These are phyloP conservation scores for Nissolia schottii DNA, from an alignment of 306 rosid species.

Conservation along the genomic window DNA sequence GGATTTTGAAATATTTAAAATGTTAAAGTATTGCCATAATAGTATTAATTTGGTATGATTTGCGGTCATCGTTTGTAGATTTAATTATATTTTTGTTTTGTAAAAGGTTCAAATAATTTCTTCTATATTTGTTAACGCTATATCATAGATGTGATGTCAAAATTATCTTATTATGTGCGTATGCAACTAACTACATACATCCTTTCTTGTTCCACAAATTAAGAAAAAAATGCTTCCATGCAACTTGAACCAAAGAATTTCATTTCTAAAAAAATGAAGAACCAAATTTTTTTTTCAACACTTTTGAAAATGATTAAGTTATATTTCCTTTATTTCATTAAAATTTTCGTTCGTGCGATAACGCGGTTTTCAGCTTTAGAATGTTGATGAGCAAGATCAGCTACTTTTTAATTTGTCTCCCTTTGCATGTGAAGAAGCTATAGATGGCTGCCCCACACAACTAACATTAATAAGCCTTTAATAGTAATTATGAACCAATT, in stretches of 20 bases:
- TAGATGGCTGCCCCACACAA: conserved; percentile 26
- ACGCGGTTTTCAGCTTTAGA: conserved; percentile 59
- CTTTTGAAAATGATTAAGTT: conserved; percentile 1
- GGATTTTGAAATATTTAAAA: neutral
- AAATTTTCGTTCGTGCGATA: conserved; percentile 39
- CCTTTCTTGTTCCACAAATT: neutral
- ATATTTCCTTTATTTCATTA: neutral
- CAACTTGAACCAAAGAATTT: neutral
- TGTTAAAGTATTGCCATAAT: neutral
- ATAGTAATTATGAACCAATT: neutral
- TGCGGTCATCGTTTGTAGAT: too few species aligned
- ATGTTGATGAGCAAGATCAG: conserved; percentile 3
- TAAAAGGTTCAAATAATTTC: too few species aligned
- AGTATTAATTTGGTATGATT: too few species aligned
- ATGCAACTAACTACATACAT: neutral
- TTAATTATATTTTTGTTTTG: neutral
- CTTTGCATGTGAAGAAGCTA: conserved; percentile 28
- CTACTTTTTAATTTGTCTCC: conserved; percentile 6
- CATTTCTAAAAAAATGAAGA: neutral
- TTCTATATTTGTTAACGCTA: neutral
- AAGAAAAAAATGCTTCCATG: neutral
- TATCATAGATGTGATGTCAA: neutral
- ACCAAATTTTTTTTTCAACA: neutral
- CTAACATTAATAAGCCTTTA: neutral
- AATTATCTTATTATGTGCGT: neutral